Percentiles rank a stretch among this genome's conserved stretches.
These are phyloP conservation scores for Pseudoneurospora amorphoporcata DNA, from an alignment of 495 filamentous ascomycete genomes.

Conservation along the genomic window DNA sequence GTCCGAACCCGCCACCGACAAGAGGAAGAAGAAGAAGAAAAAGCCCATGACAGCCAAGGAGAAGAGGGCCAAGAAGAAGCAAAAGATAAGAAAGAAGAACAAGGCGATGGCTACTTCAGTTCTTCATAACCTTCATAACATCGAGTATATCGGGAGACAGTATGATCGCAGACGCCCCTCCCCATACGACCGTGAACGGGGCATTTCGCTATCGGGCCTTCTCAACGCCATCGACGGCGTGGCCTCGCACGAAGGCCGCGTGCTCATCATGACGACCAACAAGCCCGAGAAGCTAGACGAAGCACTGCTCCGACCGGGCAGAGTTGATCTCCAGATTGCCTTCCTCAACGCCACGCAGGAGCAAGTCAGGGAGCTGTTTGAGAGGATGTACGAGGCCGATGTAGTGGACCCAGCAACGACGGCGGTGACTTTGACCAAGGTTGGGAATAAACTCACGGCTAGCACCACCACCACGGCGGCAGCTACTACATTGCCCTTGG, in stretches of 20 bases:
- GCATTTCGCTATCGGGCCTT: conserved; percentile 63
- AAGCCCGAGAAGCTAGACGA: conserved; percentile 62
- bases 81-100: conserved; percentile 22
- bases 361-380: conserved; percentile 59
- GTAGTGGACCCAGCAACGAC: neutral
- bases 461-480: neutral
- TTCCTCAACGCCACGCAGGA: conserved; percentile 54
- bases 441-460: neutral
- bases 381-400: conserved; percentile 55
- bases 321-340: conserved; percentile 61
- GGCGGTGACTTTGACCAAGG: neutral
- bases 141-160: neutral
- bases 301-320: conserved; percentile 65
- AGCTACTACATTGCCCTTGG: neutral
- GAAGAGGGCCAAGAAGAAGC: conserved; percentile 6
- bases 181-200: conserved; percentile 19
- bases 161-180: neutral
- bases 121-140: neutral
- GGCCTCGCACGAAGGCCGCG: conserved; percentile 66
- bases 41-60: neutral
- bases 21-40: conserved; percentile 8
- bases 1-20: conserved; percentile 1
- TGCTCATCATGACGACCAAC: conserved; percentile 82
- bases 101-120: conserved; percentile 18
- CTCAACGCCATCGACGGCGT: conserved; percentile 83